These are phyloP conservation scores for Tolypocladium inflatum DNA, from an alignment of 2,329 filamentous ascomycete genomes.

Conservation along the genomic window DNA sequence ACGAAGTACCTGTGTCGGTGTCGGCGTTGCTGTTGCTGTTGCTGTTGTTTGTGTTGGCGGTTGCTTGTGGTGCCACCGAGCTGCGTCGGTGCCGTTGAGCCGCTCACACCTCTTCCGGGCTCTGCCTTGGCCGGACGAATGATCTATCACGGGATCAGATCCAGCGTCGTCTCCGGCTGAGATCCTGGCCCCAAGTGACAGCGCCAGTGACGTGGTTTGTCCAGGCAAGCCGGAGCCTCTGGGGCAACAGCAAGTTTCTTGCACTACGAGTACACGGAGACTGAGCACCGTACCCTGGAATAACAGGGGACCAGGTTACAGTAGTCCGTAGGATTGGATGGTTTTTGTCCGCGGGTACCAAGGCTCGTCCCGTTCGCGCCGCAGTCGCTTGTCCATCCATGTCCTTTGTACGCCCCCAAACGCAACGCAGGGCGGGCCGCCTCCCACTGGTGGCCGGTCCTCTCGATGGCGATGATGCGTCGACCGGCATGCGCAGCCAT, in stretches of 20 bases:
- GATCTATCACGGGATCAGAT: background rate
- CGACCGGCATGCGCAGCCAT: background rate
- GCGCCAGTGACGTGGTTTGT: background rate
- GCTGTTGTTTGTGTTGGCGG: background rate
- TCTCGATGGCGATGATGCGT: constrained; percentile 1
- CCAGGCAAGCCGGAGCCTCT: background rate
- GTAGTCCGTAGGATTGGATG: background rate
- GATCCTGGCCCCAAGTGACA: background rate
- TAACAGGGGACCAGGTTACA: background rate
- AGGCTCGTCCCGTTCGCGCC: constrained; percentile 25
- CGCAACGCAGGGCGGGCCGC: background rate
- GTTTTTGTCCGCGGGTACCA: constrained; percentile 11
- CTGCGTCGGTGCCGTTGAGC: background rate
- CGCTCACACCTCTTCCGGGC: background rate
- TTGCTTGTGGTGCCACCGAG: background rate
- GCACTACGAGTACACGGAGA: background rate
- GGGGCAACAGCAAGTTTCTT: background rate
- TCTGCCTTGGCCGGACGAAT: background rate
- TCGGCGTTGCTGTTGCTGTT: background rate
- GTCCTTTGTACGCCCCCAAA: background rate
- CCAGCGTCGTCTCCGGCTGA: background rate
- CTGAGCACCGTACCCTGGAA: background rate
- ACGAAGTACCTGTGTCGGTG: background rate
- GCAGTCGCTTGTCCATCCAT: constrained; percentile 3
- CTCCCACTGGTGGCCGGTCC: background rate